Evolutionary conservation across 805 yeast genomes (phyloP).

Genomic region (Starmerella powellii): DNA sequence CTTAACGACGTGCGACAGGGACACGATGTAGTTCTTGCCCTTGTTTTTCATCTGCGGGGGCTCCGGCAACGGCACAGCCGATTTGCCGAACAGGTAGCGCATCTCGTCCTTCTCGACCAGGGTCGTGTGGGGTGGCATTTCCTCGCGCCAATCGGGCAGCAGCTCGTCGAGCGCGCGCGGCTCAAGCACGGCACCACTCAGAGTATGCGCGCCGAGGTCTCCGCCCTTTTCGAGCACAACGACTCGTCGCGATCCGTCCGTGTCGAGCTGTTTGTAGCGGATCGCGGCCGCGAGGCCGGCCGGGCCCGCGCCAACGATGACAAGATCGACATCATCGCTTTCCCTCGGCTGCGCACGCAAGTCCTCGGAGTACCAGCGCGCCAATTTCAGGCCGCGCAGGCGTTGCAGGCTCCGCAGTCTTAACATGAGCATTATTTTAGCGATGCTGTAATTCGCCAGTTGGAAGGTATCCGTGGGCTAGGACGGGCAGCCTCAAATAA

Average conservation of each 20-base stretch:
- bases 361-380: background rate
- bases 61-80: conserved; percentile 67
- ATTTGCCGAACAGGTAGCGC: conserved; percentile 44
- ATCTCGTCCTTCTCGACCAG: conserved; percentile 63
- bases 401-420: too few species aligned
- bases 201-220: conserved; percentile 83
- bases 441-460: too few species aligned
- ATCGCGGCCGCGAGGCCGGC: conserved; percentile 95
- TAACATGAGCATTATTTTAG: too few species aligned
- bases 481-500: too few species aligned
- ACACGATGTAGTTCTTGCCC: conserved; percentile 73
- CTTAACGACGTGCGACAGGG: conserved; percentile 68
- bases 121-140: conserved; percentile 51
- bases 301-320: conserved; percentile 96
- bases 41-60: conserved; percentile 82
- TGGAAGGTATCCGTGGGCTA: too few species aligned
- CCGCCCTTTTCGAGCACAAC: conserved; percentile 85
- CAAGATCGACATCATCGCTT: conserved; percentile 78
- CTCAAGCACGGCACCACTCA: conserved; percentile 89
- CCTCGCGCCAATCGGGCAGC: conserved; percentile 47
- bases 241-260: conserved; percentile 58
- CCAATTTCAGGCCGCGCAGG: too few species aligned
- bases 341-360: conserved; percentile 49
- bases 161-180: conserved; percentile 80
- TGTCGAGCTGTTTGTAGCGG: conserved; percentile 70